Evolutionary conservation across 345 rosid species (phyloP), one percentile per base, ranked within the genome.

Genomic region (Aquilaria yunnanensis): DNA sequence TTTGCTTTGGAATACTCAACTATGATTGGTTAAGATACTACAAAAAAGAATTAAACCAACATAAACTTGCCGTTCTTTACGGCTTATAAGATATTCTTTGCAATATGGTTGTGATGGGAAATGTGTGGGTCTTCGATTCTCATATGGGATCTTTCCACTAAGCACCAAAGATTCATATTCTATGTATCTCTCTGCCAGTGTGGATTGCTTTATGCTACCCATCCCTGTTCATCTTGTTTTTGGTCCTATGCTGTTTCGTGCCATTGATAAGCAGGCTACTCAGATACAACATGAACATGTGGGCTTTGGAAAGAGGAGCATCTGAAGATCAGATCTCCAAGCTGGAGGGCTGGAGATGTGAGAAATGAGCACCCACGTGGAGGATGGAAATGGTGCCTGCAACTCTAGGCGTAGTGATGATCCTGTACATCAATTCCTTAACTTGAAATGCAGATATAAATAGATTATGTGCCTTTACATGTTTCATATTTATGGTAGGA

Each of bases 161-260:
- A 47, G 93, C 99, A 51, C 97, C 99, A 0, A 90, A 80, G 57
- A 96, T 94, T 48, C 91, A 94, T 14, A 80, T 84, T 23, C 88
- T 94, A 48, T 94, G 97, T 69, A 79, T 89, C 81, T 83, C 86
- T 60, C 84, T 94, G 61, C 93, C 91, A 61, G 82, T 93, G 11
- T 91, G 92, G 96, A 94, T 88, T 63, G 99, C 97, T 47, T 64
- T 91, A 65, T 65, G 93, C 72, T 94, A 94, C 79, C 87, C 96
- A 0, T 87, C 88, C 77, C 97, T 97, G 0, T 94, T 94, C 72
- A 77, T 94, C 12, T 64, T 94, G 78, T 94, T 91, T 73, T 83
- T 94, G 57, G 78, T 91, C 59, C 81, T 94, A 9, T 94, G 99
- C 49, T 91, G 97, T 51, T 72, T 85, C 16, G 96, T 94, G 47